Conservation (phyloP, 208 protist species). For the Phytomonas sp. region DNA sequence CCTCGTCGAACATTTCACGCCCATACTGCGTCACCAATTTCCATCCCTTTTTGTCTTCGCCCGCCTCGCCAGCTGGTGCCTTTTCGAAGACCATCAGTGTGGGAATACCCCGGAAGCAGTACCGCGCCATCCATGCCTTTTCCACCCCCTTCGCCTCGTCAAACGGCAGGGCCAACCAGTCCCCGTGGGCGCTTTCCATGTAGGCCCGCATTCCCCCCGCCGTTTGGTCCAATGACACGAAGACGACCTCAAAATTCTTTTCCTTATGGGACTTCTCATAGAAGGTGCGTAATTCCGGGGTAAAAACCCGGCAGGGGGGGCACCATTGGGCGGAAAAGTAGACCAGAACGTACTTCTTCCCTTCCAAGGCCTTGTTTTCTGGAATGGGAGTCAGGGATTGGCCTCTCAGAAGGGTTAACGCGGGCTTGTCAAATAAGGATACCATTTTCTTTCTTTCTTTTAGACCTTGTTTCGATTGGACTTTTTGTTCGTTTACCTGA, state of each 20-base stretch:
- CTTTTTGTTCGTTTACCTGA: slow-evolving; percentile 2
- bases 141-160: slow-evolving; percentile 11
- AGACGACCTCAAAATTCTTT: slow-evolving; percentile 58
- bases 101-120: slow-evolving; percentile 29
- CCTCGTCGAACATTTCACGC: slow-evolving; percentile 19
- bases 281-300: slow-evolving; percentile 54
- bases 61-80: slow-evolving; percentile 3
- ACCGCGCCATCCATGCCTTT: slow-evolving; percentile 16
- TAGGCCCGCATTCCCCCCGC: slow-evolving; percentile 29
- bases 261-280: slow-evolving; percentile 31
- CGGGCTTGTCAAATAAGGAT: slow-evolving; percentile 3
- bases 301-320: slow-evolving; percentile 80
- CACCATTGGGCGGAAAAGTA: slow-evolving; percentile 88
- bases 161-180: slow-evolving; percentile 39
- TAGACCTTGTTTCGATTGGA: not conserved
- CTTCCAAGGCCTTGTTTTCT: not conserved
- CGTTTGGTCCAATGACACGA: slow-evolving; percentile 34
- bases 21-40: slow-evolving; percentile 20
- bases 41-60: not conserved
- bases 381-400: slow-evolving; percentile 3
- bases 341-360: slow-evolving; percentile 26
- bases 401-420: slow-evolving; percentile 5
- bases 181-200: slow-evolving; percentile 21
- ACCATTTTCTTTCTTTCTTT: slow-evolving; percentile 8
- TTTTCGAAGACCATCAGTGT: slow-evolving; percentile 35